A percentile compares a stretch with the other conserved stretches of the same genome.
Conservation (phyloP, 2,329 filamentous ascomycete species). For the Aspergillus aculeatus region DNA sequence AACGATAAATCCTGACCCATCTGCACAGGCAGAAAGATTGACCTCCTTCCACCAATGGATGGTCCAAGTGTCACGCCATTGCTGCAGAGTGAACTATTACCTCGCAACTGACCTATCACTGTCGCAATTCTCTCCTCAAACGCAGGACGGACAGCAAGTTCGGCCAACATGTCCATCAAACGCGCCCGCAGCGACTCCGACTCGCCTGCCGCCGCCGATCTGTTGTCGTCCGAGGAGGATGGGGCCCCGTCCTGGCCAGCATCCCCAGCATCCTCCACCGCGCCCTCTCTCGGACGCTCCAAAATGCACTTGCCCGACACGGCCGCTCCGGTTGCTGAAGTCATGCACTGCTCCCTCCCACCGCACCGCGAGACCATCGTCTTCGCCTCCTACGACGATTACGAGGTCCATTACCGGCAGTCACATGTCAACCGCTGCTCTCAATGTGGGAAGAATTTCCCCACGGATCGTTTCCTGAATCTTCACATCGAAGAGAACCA, state of each 20-base stretch:
- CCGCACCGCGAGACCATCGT: slow-evolving; percentile 69
- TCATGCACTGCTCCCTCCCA: slow-evolving; percentile 79
- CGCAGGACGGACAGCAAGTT: slow-evolving; percentile 12
- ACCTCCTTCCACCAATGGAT: neutral
- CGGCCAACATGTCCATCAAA: slow-evolving; percentile 54
- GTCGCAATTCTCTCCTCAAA: neutral
- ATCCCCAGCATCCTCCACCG: slow-evolving; percentile 27
- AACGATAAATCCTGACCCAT: neutral
- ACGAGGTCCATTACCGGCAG: slow-evolving; percentile 82
- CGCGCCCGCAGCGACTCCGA: slow-evolving; percentile 54
- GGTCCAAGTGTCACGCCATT: neutral
- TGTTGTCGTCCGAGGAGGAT: slow-evolving; percentile 14
- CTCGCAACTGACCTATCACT: slow-evolving; percentile 7
- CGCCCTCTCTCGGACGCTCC: slow-evolving; percentile 28
- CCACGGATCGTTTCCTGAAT: slow-evolving; percentile 73
- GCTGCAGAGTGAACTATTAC: neutral
- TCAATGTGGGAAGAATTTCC: slow-evolving; percentile 84
- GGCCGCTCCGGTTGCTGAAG: slow-evolving; percentile 31
- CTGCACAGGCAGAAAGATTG: slow-evolving; percentile 2
- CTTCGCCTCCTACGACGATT: slow-evolving; percentile 75
- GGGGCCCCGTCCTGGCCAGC: slow-evolving; percentile 20
- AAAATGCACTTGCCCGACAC: slow-evolving; percentile 64
- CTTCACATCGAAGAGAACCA: slow-evolving; percentile 91
- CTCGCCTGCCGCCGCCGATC: slow-evolving; percentile 39
- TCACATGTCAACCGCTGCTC: slow-evolving; percentile 80